Percentiles rank a stretch among this genome's conserved stretches.
Conservation (phyloP, 306 rosid genomes). For the Delonix regia region DNA sequence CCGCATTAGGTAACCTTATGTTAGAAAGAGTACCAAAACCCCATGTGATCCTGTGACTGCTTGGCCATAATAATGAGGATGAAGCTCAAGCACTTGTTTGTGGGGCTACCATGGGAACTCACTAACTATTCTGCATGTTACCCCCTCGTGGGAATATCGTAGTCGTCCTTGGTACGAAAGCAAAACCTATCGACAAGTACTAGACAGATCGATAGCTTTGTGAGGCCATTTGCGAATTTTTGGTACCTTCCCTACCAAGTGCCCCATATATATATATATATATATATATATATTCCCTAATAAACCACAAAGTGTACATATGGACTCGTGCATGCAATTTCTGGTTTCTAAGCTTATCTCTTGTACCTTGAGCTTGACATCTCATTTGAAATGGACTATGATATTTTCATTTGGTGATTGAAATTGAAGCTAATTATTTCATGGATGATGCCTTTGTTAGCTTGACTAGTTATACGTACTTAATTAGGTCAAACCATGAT, state of each 20-base stretch:
- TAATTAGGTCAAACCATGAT: neutral
- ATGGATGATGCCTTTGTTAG: neutral
- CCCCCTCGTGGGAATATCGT: conserved; percentile 91
- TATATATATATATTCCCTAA: no score
- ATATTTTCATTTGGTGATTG: neutral
- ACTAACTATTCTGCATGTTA: conserved; percentile 61
- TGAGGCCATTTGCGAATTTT: conserved; percentile 26
- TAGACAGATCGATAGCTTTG: conserved; percentile 43
- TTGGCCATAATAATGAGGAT: conserved; percentile 54
- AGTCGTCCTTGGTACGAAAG: conserved; percentile 62
- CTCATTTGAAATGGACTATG: neutral
- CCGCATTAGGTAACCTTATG: conserved; percentile 70
- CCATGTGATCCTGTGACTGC: conserved; percentile 88
- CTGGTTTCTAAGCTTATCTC: neutral
- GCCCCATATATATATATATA: no score
- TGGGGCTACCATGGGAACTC: conserved; percentile 43
- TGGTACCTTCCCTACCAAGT: neutral
- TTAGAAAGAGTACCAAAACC: conserved; percentile 56
- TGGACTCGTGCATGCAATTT: neutral
- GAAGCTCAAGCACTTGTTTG: conserved; percentile 49
- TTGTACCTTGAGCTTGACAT: conserved; percentile 21
- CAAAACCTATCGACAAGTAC: conserved; percentile 56
- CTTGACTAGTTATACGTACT: neutral
- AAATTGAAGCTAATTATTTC: neutral
- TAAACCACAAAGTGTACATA: neutral